Evolutionary conservation across 495 filamentous ascomycete species (phyloP).

Genomic region (Aspergillus affinis): DNA sequence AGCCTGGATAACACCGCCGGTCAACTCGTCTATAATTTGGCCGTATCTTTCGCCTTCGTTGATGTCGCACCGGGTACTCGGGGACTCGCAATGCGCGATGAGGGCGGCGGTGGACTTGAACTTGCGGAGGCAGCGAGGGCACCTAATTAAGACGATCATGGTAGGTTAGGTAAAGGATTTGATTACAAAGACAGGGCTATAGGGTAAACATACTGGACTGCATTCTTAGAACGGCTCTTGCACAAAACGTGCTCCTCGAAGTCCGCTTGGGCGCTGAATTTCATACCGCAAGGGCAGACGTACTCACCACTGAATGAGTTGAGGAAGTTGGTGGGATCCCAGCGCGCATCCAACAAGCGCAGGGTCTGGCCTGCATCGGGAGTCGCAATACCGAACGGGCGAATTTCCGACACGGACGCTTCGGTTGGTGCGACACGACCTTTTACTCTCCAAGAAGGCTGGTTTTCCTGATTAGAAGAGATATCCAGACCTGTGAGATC

Average conservation of each 20-base stretch:
- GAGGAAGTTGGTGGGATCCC: constrained; percentile 28
- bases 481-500: too few relatives aligned
- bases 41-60: constrained; percentile 31
- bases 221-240: constrained; percentile 14
- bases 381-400: neutral
- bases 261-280: constrained; percentile 8
- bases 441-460: constrained; percentile 7
- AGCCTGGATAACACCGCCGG: constrained; percentile 46
- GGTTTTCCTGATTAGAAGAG: neutral
- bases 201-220: constrained; percentile 15
- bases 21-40: constrained; percentile 46
- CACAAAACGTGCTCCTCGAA: constrained; percentile 28
- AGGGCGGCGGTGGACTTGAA: constrained; percentile 46
- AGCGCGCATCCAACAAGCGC: constrained; percentile 16
- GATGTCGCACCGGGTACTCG: constrained; percentile 42
- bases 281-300: constrained; percentile 26
- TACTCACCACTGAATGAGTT: constrained; percentile 21
- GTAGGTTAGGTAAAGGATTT: too few relatives aligned
- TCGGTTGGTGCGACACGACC: neutral
- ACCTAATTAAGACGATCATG: too few relatives aligned
- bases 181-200: too few relatives aligned
- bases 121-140: constrained; percentile 44
- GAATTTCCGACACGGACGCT: neutral
- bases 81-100: constrained; percentile 50
- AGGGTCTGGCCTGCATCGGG: constrained; percentile 13